Percentiles rank a stretch among this genome's conserved stretches.
These are phyloP conservation scores for Diaporthe nobilis DNA, from an alignment of 2,329 filamentous ascomycete species.

Conservation along the genomic window DNA sequence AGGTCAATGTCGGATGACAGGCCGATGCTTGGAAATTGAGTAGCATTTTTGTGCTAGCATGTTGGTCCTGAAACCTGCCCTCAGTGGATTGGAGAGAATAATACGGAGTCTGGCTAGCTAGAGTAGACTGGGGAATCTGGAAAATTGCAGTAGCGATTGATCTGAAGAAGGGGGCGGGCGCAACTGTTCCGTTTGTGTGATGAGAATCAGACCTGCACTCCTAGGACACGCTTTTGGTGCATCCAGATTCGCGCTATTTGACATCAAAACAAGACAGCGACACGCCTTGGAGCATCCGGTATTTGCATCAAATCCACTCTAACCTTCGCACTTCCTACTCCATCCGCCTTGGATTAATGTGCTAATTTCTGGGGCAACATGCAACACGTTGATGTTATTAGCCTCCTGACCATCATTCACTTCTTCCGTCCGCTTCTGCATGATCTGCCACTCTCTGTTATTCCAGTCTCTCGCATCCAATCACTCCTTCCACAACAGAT, in stretches of 20 bases:
- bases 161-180: not conserved
- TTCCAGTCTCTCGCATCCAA: not conserved
- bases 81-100: not conserved
- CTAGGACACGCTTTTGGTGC: not conserved
- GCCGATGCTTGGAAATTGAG: not conserved
- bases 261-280: not conserved
- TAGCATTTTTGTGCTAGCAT: not conserved
- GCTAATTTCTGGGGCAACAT: not conserved
- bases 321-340: not conserved
- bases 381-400: not conserved
- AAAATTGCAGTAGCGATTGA: not conserved
- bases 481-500: not conserved
- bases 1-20: no score
- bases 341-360: not conserved
- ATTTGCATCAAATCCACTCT: not conserved
- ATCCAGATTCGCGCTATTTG: not conserved
- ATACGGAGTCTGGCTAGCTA: not conserved
- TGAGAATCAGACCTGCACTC: not conserved
- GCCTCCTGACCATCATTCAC: not conserved
- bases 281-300: not conserved
- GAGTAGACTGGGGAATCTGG: not conserved
- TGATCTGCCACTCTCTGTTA: not conserved
- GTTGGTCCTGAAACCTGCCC: not conserved
- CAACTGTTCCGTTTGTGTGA: not conserved
- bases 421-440: not conserved